Evolutionary conservation across 2,329 filamentous ascomycete genomes (phyloP).

Genomic region (Cadophora malorum): DNA sequence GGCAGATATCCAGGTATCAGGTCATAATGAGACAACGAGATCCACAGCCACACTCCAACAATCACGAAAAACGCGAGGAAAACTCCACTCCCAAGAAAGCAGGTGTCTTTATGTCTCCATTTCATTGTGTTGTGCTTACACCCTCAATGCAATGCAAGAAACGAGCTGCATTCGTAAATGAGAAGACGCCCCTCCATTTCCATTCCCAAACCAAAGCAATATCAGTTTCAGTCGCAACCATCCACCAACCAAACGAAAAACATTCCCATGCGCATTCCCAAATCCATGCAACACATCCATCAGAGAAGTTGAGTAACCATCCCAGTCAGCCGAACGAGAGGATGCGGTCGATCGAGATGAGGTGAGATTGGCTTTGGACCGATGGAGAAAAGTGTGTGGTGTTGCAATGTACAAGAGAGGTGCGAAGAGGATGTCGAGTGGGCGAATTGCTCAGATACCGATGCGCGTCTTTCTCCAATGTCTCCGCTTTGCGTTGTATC

Average conservation of each 20-base stretch:
- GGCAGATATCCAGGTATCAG: no score
- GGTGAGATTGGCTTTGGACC: constrained; percentile 1
- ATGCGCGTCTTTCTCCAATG: constrained; percentile 99
- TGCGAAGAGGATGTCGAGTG: constrained; percentile 7
- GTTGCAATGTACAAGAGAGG: constrained; percentile 5
- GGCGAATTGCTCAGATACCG: constrained; percentile 82
- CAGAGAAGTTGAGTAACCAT: constrained; percentile 3
- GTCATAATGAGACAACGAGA: no score
- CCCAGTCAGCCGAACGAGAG: constrained; percentile 6
- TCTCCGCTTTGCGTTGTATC: constrained; percentile 99
- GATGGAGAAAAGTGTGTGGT: constrained; percentile 1
- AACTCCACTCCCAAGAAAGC: neutral
- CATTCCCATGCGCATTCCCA: neutral
- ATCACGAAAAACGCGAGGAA: neutral
- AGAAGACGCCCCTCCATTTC: constrained; percentile 17
- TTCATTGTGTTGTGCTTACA: constrained; percentile 21
- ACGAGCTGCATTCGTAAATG: constrained; percentile 7
- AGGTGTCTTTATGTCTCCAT: constrained; percentile 18
- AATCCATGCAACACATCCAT: constrained; percentile 13
- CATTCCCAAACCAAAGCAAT: constrained; percentile 20
- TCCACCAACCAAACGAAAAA: constrained; percentile 11
- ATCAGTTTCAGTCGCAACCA: constrained; percentile 15
- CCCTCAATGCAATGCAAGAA: constrained; percentile 20
- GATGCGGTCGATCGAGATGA: neutral
- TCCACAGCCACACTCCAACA: neutral